These are phyloP conservation scores for Fraxinus nigra DNA, from an alignment of 305 asterid genomes.

Conservation along the genomic window DNA sequence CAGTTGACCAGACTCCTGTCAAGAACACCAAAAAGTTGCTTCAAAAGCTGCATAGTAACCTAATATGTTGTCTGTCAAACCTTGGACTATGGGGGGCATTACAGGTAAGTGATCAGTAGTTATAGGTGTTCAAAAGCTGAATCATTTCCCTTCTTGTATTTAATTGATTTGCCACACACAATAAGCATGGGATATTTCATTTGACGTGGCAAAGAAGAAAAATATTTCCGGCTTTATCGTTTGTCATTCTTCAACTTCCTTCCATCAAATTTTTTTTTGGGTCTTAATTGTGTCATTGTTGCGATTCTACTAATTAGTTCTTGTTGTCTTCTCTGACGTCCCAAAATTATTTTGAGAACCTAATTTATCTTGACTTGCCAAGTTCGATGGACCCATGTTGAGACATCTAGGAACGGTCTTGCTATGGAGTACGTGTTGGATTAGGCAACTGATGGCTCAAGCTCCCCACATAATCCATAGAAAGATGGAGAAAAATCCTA, in stretches of 20 bases:
- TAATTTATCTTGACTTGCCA: neutral
- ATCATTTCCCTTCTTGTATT: neutral
- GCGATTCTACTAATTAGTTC: neutral
- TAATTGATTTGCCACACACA: neutral
- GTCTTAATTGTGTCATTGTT: neutral
- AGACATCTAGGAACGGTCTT: neutral
- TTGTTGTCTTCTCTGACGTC: neutral
- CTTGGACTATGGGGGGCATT: slow-evolving; percentile 94
- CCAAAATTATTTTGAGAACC: neutral
- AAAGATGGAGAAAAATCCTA: neutral
- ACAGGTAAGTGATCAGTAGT: slow-evolving; percentile 53
- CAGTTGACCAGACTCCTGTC: slow-evolving; percentile 48
- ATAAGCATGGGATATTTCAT: neutral
- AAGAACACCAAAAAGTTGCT: slow-evolving; percentile 60
- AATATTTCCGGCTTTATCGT: neutral
- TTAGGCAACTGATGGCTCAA: neutral
- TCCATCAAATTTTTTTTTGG: neutral
- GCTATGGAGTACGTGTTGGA: neutral
- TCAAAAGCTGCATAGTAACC: slow-evolving; percentile 59
- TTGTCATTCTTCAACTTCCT: neutral
- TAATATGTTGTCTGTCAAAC: slow-evolving; percentile 70
- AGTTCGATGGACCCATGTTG: neutral
- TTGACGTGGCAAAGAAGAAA: neutral
- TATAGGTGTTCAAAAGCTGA: slow-evolving; percentile 16
- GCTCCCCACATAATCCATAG: neutral